Evolutionary conservation across 2,329 filamentous ascomycete species (phyloP).

Genomic region (Decorospora gaudefroyi): DNA sequence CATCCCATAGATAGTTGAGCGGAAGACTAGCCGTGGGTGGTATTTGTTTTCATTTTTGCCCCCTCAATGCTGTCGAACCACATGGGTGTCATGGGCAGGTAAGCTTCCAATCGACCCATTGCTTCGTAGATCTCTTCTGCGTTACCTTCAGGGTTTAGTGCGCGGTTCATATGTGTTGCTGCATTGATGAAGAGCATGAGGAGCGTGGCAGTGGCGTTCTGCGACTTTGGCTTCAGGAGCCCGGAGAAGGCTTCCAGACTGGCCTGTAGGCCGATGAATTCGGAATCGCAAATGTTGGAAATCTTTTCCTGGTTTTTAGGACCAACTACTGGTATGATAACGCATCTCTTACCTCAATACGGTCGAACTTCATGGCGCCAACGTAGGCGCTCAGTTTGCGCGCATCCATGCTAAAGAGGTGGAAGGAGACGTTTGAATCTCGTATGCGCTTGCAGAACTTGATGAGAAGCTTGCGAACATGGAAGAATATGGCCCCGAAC

Average conservation of each 20-base stretch:
- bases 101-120: not conserved
- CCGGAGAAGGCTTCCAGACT: slow-evolving; percentile 38
- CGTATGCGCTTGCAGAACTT: slow-evolving; percentile 39
- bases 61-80: no score
- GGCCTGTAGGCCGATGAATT: slow-evolving; percentile 38
- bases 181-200: slow-evolving; percentile 52
- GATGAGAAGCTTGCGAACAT: slow-evolving; percentile 37
- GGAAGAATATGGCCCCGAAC: slow-evolving; percentile 49
- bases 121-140: not conserved
- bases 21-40: no score
- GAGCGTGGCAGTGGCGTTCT: slow-evolving; percentile 50
- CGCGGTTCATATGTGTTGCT: not conserved
- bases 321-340: no score
- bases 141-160: no score
- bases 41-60: no score
- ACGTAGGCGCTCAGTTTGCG: slow-evolving; percentile 23
- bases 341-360: slow-evolving; percentile 51
- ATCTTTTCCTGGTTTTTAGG: no score
- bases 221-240: slow-evolving; percentile 37
- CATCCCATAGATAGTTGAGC: no score
- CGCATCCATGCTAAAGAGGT: slow-evolving; percentile 36
- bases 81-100: not conserved
- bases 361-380: slow-evolving; percentile 32
- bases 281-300: slow-evolving; percentile 49
- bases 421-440: slow-evolving; percentile 28